Evolutionary conservation across 2,329 filamentous ascomycete species (phyloP).

Genomic region (Hawksworthiomyces lignivorus): DNA sequence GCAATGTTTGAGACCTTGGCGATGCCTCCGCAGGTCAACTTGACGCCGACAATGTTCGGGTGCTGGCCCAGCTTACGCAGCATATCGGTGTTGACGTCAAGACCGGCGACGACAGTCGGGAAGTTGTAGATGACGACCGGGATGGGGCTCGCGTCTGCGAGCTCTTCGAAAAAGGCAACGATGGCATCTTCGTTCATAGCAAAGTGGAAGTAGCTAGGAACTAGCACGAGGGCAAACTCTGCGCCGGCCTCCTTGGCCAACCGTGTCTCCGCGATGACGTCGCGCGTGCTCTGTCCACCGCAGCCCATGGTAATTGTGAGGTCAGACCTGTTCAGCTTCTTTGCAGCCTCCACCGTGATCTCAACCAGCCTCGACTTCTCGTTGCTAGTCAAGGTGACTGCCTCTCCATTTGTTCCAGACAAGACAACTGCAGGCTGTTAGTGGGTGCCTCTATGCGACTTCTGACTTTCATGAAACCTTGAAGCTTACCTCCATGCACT

Average conservation of each 20-base stretch:
- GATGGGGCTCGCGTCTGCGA: constrained; percentile 51
- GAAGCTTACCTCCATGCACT: constrained; percentile 44
- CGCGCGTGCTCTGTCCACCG: constrained; percentile 57
- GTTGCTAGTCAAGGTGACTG: constrained; percentile 57
- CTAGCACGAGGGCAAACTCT: constrained; percentile 60
- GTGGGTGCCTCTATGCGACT: constrained; percentile 10
- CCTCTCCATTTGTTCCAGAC: constrained; percentile 68
- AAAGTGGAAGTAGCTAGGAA: constrained; percentile 64
- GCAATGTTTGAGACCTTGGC: constrained; percentile 57
- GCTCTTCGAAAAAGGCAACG: constrained; percentile 53
- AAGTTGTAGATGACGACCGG: constrained; percentile 69
- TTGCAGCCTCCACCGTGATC: constrained; percentile 53
- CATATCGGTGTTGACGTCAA: constrained; percentile 61
- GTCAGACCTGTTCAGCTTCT: constrained; percentile 44
- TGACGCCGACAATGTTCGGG: constrained; percentile 61
- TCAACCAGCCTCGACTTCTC: constrained; percentile 56
- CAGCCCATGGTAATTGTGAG: constrained; percentile 61
- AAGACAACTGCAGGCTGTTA: constrained; percentile 42
- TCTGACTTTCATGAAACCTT: constrained; percentile 13
- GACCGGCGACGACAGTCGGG: constrained; percentile 57
- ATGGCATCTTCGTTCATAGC: constrained; percentile 54
- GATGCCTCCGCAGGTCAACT: constrained; percentile 64
- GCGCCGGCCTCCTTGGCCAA: constrained; percentile 56
- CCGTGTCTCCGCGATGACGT: constrained; percentile 56
- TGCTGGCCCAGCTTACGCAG: constrained; percentile 51